These are phyloP conservation scores for Alternaria solani DNA, from an alignment of 2,329 filamentous ascomycete genomes.

Conservation along the genomic window DNA sequence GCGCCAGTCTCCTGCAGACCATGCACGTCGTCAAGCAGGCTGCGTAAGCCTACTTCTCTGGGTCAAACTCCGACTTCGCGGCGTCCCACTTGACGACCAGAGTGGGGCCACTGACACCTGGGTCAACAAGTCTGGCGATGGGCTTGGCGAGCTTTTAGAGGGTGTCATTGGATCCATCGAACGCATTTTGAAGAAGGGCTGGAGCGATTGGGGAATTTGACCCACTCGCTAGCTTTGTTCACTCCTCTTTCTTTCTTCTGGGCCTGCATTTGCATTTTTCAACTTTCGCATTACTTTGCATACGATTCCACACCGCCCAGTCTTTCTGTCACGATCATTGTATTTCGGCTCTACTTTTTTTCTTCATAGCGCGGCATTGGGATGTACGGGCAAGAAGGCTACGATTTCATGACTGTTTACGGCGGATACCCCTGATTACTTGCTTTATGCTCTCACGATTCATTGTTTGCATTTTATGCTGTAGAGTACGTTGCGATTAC, in stretches of 20 bases:
- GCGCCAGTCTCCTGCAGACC: constrained; percentile 28
- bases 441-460: not conserved
- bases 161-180: constrained; percentile 40
- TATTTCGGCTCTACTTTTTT: not conserved
- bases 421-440: constrained; percentile 7
- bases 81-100: constrained; percentile 25
- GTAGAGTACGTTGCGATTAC: not conserved
- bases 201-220: constrained; percentile 44
- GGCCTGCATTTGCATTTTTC: not conserved
- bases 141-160: constrained; percentile 43
- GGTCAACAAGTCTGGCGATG: constrained; percentile 24
- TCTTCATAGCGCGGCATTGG: not conserved
- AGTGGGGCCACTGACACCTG: constrained; percentile 20
- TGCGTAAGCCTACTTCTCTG: constrained; percentile 42
- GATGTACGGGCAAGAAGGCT: not conserved
- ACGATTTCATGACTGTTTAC: not conserved
- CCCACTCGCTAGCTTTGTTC: not conserved
- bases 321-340: not conserved
- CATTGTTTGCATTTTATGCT: not conserved
- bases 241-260: constrained; percentile 1
- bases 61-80: constrained; percentile 42
- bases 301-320: not conserved
- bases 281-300: not conserved
- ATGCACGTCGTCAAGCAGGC: constrained; percentile 38
- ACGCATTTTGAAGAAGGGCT: constrained; percentile 38